phyloP scores from a whole-genome alignment of 257 asterid genomes.

The Anisodus acutangulus region DNA sequence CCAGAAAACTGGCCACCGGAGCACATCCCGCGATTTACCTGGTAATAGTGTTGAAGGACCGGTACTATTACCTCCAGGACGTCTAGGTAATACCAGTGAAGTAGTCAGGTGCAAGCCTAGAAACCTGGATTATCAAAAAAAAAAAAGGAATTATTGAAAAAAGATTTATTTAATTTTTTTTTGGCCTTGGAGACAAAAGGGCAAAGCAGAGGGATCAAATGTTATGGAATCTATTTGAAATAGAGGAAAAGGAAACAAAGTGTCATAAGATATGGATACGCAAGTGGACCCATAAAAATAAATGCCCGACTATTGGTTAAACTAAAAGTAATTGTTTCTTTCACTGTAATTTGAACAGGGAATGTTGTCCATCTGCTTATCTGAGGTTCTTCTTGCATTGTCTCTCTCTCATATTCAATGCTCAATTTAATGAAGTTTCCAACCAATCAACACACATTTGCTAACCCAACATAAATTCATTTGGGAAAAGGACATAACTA shows the following conservation, averaged over 20 bases:
- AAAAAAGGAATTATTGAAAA: no score
- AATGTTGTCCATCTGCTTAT: slow-evolving; percentile 9
- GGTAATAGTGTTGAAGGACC: no score
- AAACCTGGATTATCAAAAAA: no score
- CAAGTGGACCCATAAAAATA: not conserved
- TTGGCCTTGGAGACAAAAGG: not conserved
- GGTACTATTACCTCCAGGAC: no score
- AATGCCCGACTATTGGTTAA: not conserved
- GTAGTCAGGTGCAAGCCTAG: no score
- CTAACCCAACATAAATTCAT: not conserved
- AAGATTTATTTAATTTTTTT: not conserved
- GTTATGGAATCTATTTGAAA: slow-evolving; percentile 14
- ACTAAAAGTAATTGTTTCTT: not conserved
- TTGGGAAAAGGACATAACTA: no score
- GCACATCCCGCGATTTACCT: no score
- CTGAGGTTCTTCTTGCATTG: not conserved
- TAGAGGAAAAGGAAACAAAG: not conserved
- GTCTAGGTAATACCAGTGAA: no score
- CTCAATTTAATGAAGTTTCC: not conserved
- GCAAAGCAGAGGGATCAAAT: slow-evolving; percentile 3
- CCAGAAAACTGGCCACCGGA: no score
- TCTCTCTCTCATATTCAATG: not conserved
- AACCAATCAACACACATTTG: not conserved
- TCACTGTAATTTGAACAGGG: slow-evolving; percentile 6
- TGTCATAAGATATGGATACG: not conserved